Conservation (phyloP, 2,329 filamentous ascomycete species). For the Tolypocladium amazonense region DNA sequence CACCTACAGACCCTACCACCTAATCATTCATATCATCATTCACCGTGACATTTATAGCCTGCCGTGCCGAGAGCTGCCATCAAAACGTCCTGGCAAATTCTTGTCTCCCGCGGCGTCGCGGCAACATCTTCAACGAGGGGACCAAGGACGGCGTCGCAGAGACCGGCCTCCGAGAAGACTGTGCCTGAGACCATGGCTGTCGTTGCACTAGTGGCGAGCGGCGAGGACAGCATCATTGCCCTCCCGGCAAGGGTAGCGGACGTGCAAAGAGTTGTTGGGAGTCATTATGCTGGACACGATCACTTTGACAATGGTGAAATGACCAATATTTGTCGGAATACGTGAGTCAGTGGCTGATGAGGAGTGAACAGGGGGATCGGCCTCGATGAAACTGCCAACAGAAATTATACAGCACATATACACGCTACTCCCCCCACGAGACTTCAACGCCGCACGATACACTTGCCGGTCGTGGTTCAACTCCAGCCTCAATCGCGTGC, state of each 20-base stretch:
- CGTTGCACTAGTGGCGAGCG: constrained; percentile 8
- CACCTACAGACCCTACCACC: neutral
- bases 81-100: constrained; percentile 17
- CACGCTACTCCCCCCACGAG: constrained; percentile 18
- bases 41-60: neutral
- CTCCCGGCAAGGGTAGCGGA: constrained; percentile 6
- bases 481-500: constrained; percentile 37
- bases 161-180: neutral
- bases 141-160: constrained; percentile 4
- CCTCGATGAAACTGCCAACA: constrained; percentile 17
- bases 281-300: neutral
- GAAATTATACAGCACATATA: constrained; percentile 28
- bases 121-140: constrained; percentile 6
- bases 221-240: constrained; percentile 4
- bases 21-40: neutral
- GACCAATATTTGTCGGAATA: too few relatives aligned
- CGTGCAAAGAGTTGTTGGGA: constrained; percentile 6
- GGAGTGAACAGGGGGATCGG: constrained; percentile 5
- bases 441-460: constrained; percentile 50
- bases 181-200: constrained; percentile 6
- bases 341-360: neutral
- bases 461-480: constrained; percentile 51
- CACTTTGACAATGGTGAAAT: neutral
- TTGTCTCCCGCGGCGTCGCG: constrained; percentile 15
- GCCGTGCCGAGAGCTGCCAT: constrained; percentile 2